Percentiles rank a stretch among this genome's conserved stretches.
phyloP scores from a whole-genome alignment of 805 yeast genomes.

The Spathaspora gorwiae region DNA sequence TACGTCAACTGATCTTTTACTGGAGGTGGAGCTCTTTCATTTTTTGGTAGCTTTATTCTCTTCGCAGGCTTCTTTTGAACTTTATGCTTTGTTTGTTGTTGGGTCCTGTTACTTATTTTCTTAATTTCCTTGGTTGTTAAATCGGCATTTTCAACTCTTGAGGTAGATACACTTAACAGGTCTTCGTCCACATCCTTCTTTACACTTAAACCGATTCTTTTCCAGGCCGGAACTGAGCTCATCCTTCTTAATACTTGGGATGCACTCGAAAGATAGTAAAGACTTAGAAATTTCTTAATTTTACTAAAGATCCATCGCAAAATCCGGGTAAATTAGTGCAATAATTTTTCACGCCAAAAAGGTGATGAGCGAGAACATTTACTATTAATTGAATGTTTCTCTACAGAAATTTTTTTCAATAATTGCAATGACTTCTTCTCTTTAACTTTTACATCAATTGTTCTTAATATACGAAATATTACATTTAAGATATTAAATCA shows the following conservation, averaged over 20 bases:
- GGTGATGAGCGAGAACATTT: too few relatives aligned
- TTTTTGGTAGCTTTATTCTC: slow-evolving; percentile 63
- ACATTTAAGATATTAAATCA: too few relatives aligned
- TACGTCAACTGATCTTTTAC: slow-evolving; percentile 72
- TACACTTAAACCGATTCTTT: slow-evolving; percentile 65
- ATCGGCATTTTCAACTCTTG: slow-evolving; percentile 37
- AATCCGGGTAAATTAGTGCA: neutral
- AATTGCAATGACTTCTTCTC: neutral
- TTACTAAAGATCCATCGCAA: neutral
- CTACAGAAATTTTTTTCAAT: neutral
- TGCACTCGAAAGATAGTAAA: too few relatives aligned
- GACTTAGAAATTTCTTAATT: too few relatives aligned
- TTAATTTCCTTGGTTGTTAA: slow-evolving; percentile 42
- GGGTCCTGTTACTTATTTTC: slow-evolving; percentile 29
- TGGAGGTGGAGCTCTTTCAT: slow-evolving; percentile 65
- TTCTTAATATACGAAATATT: too few relatives aligned
- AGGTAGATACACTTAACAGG: slow-evolving; percentile 41
- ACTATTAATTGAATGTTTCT: too few relatives aligned
- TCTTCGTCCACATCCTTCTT: slow-evolving; percentile 43
- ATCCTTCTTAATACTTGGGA: neutral
- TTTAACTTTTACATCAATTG: neutral
- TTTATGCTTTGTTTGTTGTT: slow-evolving; percentile 15
- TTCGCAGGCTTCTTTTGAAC: slow-evolving; percentile 57
- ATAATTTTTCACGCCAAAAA: neutral
- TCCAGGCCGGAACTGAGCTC: slow-evolving; percentile 68